Base-by-base conservation (phyloP, 1,139 yeast genomes). In the Maudiozyma humilis region DNA sequence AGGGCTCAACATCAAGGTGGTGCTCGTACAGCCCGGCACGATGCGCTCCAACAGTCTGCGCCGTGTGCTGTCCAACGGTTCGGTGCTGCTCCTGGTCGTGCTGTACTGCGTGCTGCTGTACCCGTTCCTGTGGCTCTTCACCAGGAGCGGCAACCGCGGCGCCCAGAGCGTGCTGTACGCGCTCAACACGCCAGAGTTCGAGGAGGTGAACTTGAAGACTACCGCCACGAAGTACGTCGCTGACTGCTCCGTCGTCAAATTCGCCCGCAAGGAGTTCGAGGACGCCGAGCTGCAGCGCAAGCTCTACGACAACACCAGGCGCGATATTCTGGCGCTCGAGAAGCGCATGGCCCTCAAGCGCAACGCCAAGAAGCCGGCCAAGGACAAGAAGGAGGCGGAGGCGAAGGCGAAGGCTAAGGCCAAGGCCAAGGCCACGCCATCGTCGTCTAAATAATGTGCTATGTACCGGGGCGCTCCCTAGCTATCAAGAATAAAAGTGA, bases 11-110 rank as follows among this genome's bases (percentile, higher is more conserved):
- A 79, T 86, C 15, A 74, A 82, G 42, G 72, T 87, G n/a, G 73
- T 82, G 47, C 55, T 86, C 47, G 94, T 85, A 4, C 93, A 91
- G 57, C 98, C 98, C 0, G 98, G 98, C 0, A 55, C 89, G 41
- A 84, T 86, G 82, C 73, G 97, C 55, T 79, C 95, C 1, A 85
- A 94, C 2, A 79, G 93, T 32, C 82, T 91, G 39, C 78, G 94
- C 55, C 73, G 96, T 47, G 78, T 82, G 40, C 50, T 85, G 10
- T 79, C 94, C 10, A 72, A 85, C 66, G 97, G 98, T 0, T 70
- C 85, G 0, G 55, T 91, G 2, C 65, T 75, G 61, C 93, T 96
- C 1, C 69, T 91, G 40, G 20, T 82, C 0, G 23, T 81, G 3
- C 14, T 76, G 1, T 91, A 91, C 62, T 54, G 62, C 32, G 49